Percentiles rank a stretch among this genome's conserved stretches.
Conservation (phyloP, 2,329 filamentous ascomycete genomes). For the Ophiocordyceps camponoti-saundersi region DNA sequence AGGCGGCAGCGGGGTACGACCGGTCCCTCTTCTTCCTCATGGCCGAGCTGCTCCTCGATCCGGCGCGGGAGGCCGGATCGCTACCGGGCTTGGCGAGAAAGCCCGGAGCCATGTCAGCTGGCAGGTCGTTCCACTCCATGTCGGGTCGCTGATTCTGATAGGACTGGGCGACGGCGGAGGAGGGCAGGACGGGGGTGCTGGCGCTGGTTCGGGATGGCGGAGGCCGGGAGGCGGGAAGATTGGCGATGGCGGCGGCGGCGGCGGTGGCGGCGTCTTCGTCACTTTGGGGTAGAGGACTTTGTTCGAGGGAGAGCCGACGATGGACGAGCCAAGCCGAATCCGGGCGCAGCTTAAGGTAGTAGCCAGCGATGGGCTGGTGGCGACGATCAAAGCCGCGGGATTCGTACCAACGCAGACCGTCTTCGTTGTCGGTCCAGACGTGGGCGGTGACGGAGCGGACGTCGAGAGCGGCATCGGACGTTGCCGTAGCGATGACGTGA, state of each 20-base stretch:
- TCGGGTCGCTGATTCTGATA: slow-evolving; percentile 43
- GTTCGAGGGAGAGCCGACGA: slow-evolving; percentile 10
- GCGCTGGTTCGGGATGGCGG: slow-evolving; percentile 7
- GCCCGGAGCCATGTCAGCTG: slow-evolving; percentile 35
- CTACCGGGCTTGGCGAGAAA: slow-evolving; percentile 13
- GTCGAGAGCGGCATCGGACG: slow-evolving; percentile 16
- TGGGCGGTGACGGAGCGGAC: slow-evolving; percentile 39
- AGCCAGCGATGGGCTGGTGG: slow-evolving; percentile 31
- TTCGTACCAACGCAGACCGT: slow-evolving; percentile 45
- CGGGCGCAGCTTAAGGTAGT: slow-evolving; percentile 46
- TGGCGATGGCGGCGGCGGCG: slow-evolving; percentile 14
- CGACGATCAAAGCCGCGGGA: slow-evolving; percentile 36
- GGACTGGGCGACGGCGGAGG: slow-evolving; percentile 20
- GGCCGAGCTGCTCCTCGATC: slow-evolving; percentile 38
- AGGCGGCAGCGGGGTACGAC: slow-evolving; percentile 45
- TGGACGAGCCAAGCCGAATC: slow-evolving; percentile 43
- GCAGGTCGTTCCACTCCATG: slow-evolving; percentile 50
- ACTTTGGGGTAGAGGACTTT: slow-evolving; percentile 1
- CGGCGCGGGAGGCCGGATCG: slow-evolving; percentile 21
- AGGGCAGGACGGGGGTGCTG: slow-evolving; percentile 8
- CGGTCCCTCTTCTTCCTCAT: slow-evolving; percentile 41
- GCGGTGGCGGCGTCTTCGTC: slow-evolving; percentile 13
- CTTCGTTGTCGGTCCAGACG: slow-evolving; percentile 50
- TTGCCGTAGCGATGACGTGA: slow-evolving; percentile 25
- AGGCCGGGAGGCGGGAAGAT: slow-evolving; percentile 10